Evolutionary conservation across 2,329 filamentous ascomycete species (phyloP).

Genomic region (Escovopsis weberi): DNA sequence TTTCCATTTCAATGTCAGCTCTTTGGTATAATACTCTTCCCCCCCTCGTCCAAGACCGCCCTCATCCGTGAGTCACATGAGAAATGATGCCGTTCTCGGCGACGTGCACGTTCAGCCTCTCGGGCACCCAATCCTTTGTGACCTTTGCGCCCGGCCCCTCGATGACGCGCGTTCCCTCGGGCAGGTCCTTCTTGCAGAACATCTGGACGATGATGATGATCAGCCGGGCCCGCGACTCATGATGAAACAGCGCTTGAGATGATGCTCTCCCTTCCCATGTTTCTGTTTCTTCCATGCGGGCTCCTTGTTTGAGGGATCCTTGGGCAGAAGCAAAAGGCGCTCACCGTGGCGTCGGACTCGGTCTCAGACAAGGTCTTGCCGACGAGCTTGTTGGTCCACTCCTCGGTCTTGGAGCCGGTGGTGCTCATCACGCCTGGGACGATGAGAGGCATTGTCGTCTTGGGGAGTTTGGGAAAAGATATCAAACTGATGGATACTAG

Average conservation of each 20-base stretch:
- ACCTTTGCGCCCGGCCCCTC: constrained; percentile 37
- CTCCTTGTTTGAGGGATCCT: no score
- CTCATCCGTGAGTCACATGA: constrained; percentile 41
- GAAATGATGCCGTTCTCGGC: constrained; percentile 46
- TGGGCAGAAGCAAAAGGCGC: no score
- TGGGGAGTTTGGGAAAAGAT: no score
- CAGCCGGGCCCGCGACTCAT: no score
- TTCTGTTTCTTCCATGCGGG: no score
- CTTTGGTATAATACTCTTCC: no score
- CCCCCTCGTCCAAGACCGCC: no score
- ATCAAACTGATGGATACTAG: no score
- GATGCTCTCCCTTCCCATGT: no score
- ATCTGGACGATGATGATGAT: constrained; percentile 22
- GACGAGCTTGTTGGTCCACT: constrained; percentile 48
- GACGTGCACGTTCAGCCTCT: constrained; percentile 44
- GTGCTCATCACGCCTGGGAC: constrained; percentile 41
- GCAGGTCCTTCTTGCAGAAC: constrained; percentile 46
- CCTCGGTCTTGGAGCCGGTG: constrained; percentile 32
- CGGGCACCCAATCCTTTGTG: constrained; percentile 39
- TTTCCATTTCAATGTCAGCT: no score
- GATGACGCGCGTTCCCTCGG: constrained; percentile 40
- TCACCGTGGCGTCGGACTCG: constrained; percentile 37
- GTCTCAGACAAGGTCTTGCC: constrained; percentile 46
- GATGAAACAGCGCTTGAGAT: no score
- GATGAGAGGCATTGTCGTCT: constrained; percentile 46